These are phyloP conservation scores for Jacaranda copaia DNA, from an alignment of 257 asterid species.

Conservation along the genomic window DNA sequence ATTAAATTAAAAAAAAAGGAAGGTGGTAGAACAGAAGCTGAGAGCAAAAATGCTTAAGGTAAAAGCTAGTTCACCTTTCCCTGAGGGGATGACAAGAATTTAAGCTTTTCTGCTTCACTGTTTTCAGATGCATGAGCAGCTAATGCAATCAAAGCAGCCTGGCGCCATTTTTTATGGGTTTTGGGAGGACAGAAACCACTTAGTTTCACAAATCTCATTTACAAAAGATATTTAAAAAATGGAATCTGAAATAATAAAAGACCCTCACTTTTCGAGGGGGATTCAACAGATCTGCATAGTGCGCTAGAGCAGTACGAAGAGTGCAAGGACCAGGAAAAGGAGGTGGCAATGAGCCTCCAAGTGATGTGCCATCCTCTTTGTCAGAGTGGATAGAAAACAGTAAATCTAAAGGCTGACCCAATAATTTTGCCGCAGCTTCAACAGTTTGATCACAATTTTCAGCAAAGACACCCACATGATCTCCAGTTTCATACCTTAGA, in stretches of 20 bases:
- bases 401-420: constrained; percentile 62
- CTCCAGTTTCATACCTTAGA: constrained; percentile 81
- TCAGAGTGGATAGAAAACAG: constrained; percentile 68
- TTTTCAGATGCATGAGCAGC: constrained; percentile 77
- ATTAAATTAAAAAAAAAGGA: no score
- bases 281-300: constrained; percentile 74
- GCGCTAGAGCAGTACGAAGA: constrained; percentile 68
- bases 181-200: neutral
- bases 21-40: neutral
- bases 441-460: constrained; percentile 70
- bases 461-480: constrained; percentile 79
- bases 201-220: constrained; percentile 28
- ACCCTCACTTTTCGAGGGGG: constrained; percentile 69
- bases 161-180: constrained; percentile 26
- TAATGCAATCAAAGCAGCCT: constrained; percentile 80
- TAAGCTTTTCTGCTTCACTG: constrained; percentile 70
- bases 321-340: constrained; percentile 86
- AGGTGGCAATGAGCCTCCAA: constrained; percentile 72
- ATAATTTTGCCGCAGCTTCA: constrained; percentile 68
- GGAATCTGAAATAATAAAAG: neutral
- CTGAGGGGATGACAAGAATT: constrained; percentile 72
- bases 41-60: constrained; percentile 9
- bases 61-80: constrained; percentile 64
- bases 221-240: neutral
- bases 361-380: constrained; percentile 70